These are phyloP conservation scores for Aegilops umbellulata DNA, from an alignment of 176 grass and related monocot species.

Conservation along the genomic window DNA sequence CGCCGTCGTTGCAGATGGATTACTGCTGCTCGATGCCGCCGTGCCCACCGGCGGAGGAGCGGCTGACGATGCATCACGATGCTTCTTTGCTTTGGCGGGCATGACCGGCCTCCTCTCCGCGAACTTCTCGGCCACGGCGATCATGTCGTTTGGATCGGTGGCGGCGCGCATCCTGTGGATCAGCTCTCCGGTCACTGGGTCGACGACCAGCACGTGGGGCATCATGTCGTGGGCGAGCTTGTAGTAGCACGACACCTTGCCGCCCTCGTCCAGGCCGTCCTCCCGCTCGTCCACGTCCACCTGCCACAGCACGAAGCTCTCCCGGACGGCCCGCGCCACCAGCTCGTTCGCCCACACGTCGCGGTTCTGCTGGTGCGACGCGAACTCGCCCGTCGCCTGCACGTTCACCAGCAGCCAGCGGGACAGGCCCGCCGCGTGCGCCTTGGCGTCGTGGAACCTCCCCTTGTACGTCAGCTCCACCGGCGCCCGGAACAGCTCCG, in stretches of 20 bases:
- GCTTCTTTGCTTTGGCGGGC: neutral
- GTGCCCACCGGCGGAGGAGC: too few species aligned
- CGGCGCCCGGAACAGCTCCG: neutral
- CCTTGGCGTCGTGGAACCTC: neutral
- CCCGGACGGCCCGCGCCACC: neutral
- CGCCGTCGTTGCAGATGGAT: neutral
- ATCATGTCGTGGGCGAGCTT: neutral
- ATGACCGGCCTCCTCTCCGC: neutral
- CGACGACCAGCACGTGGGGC: neutral
- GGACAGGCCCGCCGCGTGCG: neutral
- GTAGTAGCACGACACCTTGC: neutral
- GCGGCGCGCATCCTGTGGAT: neutral
- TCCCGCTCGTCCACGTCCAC: neutral
- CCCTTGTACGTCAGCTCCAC: neutral
- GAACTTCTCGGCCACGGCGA: neutral
- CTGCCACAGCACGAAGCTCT: neutral
- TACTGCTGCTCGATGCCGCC: too few species aligned
- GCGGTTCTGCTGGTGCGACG: neutral
- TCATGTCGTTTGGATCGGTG: neutral
- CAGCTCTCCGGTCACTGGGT: neutral
- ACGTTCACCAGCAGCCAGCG: neutral
- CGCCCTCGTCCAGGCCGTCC: neutral
- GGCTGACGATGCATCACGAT: neutral
- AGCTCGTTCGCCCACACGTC: neutral
- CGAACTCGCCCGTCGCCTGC: neutral